Evolutionary conservation across 352 stramenopile genomes (phyloP).

Genomic region (Thraustotheca clavata): DNA sequence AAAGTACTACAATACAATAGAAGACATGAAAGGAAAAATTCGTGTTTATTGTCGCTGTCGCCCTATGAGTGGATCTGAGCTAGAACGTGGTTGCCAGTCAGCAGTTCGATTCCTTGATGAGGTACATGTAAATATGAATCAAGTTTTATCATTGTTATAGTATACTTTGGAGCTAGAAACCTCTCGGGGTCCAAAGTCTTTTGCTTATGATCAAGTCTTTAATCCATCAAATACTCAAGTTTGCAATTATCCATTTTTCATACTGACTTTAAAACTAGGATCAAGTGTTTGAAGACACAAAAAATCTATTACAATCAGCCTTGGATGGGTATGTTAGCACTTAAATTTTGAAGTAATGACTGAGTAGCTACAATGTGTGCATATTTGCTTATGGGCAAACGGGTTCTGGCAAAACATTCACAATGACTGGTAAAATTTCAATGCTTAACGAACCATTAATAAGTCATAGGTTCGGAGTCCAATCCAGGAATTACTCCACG

Average conservation of each 20-base stretch:
- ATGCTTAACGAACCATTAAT: background rate
- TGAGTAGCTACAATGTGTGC: conserved; percentile 70
- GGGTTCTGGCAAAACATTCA: conserved; percentile 90
- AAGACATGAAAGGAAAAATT: conserved; percentile 95
- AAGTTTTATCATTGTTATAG: background rate
- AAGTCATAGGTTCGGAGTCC: conserved; percentile 29
- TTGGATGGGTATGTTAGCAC: conserved; percentile 53
- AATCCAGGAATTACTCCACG: conserved; percentile 79
- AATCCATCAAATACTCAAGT: conserved; percentile 52
- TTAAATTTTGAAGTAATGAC: background rate
- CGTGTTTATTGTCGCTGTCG: conserved; percentile 87
- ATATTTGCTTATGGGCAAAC: conserved; percentile 94
- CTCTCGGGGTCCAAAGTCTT: conserved; percentile 72
- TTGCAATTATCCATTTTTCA: background rate
- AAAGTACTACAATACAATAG: conserved; percentile 95
- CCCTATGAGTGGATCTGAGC: conserved; percentile 84
- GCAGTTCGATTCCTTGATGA: conserved; percentile 71
- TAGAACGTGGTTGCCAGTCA: conserved; percentile 58
- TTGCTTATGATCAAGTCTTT: conserved; percentile 88
- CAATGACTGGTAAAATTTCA: conserved; percentile 69
- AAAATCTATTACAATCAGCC: conserved; percentile 84
- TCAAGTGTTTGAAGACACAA: conserved; percentile 90
- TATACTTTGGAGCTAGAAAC: conserved; percentile 81
- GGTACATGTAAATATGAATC: background rate
- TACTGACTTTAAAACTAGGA: conserved; percentile 28